A percentile compares a stretch with the other conserved stretches of the same genome.
These are phyloP conservation scores for Elaeis guineensis DNA, from an alignment of 176 grass and related monocot genomes.

Conservation along the genomic window DNA sequence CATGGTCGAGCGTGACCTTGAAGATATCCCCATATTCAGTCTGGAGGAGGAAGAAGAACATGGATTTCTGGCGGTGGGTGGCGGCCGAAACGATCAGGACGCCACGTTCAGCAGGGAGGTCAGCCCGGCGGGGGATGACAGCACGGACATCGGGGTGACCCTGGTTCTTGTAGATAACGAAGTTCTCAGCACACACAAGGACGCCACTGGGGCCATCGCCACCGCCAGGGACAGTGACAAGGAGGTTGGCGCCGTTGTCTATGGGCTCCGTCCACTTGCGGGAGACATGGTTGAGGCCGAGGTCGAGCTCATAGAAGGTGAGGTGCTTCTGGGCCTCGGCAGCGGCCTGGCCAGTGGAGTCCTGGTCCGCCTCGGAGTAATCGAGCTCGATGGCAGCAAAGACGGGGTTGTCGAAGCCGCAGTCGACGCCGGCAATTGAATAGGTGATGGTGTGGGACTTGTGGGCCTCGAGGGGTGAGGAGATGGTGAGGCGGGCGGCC, in stretches of 20 bases:
- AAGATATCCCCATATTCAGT: conserved; percentile 92
- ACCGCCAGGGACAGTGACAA: conserved; percentile 85
- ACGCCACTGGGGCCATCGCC: conserved; percentile 74
- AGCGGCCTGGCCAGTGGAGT: conserved; percentile 69
- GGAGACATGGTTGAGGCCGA: conserved; percentile 90
- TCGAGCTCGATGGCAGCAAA: conserved; percentile 91
- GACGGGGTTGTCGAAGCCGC: conserved; percentile 85
- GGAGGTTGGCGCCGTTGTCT: conserved; percentile 84
- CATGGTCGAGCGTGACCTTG: conserved; percentile 73
- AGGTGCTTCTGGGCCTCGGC: conserved; percentile 87
- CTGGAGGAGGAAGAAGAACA: conserved; percentile 93
- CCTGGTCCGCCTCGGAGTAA: conserved; percentile 77
- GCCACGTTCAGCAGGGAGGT: conserved; percentile 84
- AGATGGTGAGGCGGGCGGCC: conserved; percentile 76
- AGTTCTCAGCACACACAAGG: conserved; percentile 89
- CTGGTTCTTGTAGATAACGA: conserved; percentile 92
- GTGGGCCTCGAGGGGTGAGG: conserved; percentile 88
- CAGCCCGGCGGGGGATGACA: conserved; percentile 82
- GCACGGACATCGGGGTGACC: conserved; percentile 87
- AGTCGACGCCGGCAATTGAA: conserved; percentile 67
- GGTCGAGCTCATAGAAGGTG: conserved; percentile 96
- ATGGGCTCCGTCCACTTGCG: conserved; percentile 86
- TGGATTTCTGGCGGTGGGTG: conserved; percentile 75
- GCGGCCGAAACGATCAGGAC: conserved; percentile 93
- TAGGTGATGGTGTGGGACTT: conserved; percentile 89